Conservation (phyloP, 73 alveolate genomes). For the Tetrahymena malaccensis region DNA sequence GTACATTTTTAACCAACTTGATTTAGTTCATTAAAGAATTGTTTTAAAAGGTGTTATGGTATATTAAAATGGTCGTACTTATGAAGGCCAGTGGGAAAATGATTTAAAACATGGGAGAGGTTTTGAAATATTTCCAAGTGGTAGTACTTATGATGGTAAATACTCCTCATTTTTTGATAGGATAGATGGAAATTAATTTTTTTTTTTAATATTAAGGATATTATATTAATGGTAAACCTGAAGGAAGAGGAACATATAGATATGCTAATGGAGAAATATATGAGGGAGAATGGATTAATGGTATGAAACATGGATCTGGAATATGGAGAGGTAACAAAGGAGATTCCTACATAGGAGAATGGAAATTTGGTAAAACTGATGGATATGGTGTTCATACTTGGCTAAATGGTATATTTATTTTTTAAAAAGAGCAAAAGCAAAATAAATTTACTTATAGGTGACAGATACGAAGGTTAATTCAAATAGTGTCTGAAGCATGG, state of each 20-base stretch:
- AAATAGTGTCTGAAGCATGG: slow-evolving; percentile 42
- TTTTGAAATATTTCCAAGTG: slow-evolving; percentile 58
- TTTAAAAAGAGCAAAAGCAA: too few relatives aligned
- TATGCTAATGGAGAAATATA: slow-evolving; percentile 72
- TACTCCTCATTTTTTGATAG: slow-evolving; percentile 52
- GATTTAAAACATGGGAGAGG: slow-evolving; percentile 47
- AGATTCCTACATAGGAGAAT: slow-evolving; percentile 64
- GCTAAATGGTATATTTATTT: background rate
- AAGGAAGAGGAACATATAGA: slow-evolving; percentile 71
- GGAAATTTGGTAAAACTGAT: slow-evolving; percentile 61
- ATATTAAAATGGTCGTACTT: slow-evolving; percentile 8
- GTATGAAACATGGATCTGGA: slow-evolving; percentile 59
- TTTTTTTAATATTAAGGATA: slow-evolving; percentile 55
- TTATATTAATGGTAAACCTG: slow-evolving; percentile 66
- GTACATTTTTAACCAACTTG: background rate
- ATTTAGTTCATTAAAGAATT: background rate
- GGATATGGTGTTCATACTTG: slow-evolving; percentile 65
- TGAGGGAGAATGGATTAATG: slow-evolving; percentile 58
- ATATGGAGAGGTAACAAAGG: slow-evolving; percentile 48
- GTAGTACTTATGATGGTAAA: slow-evolving; percentile 60
- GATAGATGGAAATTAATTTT: slow-evolving; percentile 42
- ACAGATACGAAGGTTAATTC: slow-evolving; percentile 34
- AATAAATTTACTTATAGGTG: background rate
- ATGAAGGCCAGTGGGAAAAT: slow-evolving; percentile 35
- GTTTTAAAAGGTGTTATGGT: background rate